Evolutionary conservation across 2,329 filamentous ascomycete genomes (phyloP), one percentile per base, ranked within the genome.

Genomic region (Apiospora rasikravindrae): DNA sequence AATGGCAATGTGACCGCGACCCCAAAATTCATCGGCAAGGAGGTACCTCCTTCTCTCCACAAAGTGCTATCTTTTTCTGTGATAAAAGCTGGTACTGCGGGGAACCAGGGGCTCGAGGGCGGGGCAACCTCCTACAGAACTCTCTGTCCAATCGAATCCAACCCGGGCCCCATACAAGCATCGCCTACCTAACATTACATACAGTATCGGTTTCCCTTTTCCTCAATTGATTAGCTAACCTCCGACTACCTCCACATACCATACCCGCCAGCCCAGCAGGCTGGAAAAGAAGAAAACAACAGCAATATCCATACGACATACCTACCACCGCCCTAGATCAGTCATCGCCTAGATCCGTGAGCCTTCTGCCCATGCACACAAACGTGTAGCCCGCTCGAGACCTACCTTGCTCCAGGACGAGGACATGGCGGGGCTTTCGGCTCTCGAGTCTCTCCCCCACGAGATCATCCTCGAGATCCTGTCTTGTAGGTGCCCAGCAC

Each of bases 401-500:
- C 40, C 51, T 16, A 29, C 51, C 53, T 37, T 64, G 19, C 57
- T 10, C 57, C 33, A 7, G 40, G 33, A 37, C 22, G 57, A 37
- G 16, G 57, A 68, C n/a, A 77, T 76, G 76, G 77, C 77, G 73
- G 73, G 61, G 49, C 71, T 69, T 69, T 76, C 74, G 71, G 74
- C 71, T 69, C 77, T 90, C 80, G 85, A 89, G 75, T 84, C 84
- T 77, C 87, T 93, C 74, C 91, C 91, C 51, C 86, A 88, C 80
- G 91, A 93, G 83, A 88, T 92, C 74, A 79, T 92, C 72, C 84
- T 90, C 74, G 88, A 91, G 77, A 88, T 93, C 75, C 82, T 92
- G 73, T 86, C 86, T 75, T 89, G 90, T 92, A 84, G 84, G 89
- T 72, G 24, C 29, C 44, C 13, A 75, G 45, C 71, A 69, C 71